A percentile compares a stretch with the other conserved stretches of the same genome.
phyloP scores from a whole-genome alignment of 768 basidiomycete genomes.

The Amanita rubescens region DNA sequence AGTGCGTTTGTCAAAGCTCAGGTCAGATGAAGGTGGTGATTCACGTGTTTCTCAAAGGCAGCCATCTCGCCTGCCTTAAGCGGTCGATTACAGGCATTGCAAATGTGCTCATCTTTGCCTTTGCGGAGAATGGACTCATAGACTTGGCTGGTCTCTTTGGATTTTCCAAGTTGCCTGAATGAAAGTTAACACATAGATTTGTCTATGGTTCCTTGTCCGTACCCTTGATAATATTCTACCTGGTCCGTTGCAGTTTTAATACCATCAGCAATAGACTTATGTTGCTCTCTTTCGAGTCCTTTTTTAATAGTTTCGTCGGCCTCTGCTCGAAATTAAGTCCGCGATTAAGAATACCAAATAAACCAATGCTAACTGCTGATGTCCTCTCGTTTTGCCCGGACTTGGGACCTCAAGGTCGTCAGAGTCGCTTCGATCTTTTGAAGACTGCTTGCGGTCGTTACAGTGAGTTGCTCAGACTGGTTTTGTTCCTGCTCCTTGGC shows the following conservation, averaged over 20 bases:
- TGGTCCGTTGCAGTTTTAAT: conserved; percentile 39
- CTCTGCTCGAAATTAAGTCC: conserved; percentile 24
- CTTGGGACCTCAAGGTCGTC: conserved; percentile 49
- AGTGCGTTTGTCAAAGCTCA: background rate
- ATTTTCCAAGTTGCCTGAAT: conserved; percentile 21
- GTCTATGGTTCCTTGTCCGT: conserved; percentile 8
- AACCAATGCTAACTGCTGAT: conserved; percentile 43
- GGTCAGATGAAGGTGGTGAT: background rate
- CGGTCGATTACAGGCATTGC: conserved; percentile 69
- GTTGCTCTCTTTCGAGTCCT: conserved; percentile 21
- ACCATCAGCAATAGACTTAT: conserved; percentile 34
- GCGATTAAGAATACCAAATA: background rate
- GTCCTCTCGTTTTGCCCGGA: conserved; percentile 56
- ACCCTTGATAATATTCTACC: conserved; percentile 40
- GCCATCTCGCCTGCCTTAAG: conserved; percentile 41
- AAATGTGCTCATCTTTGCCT: conserved; percentile 60
- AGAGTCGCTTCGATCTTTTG: conserved; percentile 60
- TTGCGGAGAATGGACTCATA: conserved; percentile 49
- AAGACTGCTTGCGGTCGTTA: conserved; percentile 45
- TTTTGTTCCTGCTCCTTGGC: conserved; percentile 59
- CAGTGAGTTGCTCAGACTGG: conserved; percentile 36
- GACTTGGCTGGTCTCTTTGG: conserved; percentile 27
- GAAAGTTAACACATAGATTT: conserved; percentile 1
- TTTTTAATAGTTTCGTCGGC: conserved; percentile 39
- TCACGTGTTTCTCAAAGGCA: conserved; percentile 19